A percentile compares a stretch with the other conserved stretches of the same genome.
Conservation (phyloP, 805 yeast species). For the Candida methanosorbosa region DNA sequence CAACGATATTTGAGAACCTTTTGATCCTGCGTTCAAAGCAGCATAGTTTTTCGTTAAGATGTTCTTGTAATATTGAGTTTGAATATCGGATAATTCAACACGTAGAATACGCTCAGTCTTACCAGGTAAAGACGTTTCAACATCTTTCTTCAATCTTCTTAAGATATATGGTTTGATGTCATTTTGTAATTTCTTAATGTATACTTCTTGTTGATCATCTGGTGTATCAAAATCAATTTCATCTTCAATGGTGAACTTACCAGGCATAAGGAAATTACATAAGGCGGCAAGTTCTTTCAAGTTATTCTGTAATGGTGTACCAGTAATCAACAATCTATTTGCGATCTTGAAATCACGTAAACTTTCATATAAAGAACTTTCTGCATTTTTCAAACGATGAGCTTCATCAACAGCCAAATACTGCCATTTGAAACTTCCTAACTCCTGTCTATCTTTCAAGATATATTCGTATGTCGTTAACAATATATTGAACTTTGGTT, state of each 20-base stretch:
- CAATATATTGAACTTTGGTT: conserved; percentile 84
- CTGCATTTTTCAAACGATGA: conserved; percentile 90
- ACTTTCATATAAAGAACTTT: conserved; percentile 86
- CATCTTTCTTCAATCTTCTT: conserved; percentile 93
- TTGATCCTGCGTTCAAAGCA: conserved; percentile 80
- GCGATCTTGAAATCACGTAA: conserved; percentile 72
- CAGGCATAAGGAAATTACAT: conserved; percentile 94
- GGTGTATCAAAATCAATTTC: conserved; percentile 94
- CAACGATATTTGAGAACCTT: conserved; percentile 74
- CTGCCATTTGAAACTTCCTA: conserved; percentile 88
- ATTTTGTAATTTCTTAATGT: conserved; percentile 76
- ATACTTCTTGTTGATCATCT: conserved; percentile 77
- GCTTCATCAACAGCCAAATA: conserved; percentile 98
- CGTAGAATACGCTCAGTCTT: conserved; percentile 92
- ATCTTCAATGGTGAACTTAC: conserved; percentile 79
- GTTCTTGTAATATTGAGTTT: conserved; percentile 91
- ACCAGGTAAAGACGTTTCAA: conserved; percentile 92
- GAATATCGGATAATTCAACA: conserved; percentile 91
- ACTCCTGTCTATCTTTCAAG: conserved; percentile 73
- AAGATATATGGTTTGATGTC: conserved; percentile 87
- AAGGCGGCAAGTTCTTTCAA: conserved; percentile 92
- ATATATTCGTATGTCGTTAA: conserved; percentile 95
- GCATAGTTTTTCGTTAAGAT: conserved; percentile 86
- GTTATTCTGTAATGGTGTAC: conserved; percentile 96
- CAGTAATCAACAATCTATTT: conserved; percentile 86